These are phyloP conservation scores for Asterophora parasitica DNA, from an alignment of 768 basidiomycete species.

Conservation along the genomic window DNA sequence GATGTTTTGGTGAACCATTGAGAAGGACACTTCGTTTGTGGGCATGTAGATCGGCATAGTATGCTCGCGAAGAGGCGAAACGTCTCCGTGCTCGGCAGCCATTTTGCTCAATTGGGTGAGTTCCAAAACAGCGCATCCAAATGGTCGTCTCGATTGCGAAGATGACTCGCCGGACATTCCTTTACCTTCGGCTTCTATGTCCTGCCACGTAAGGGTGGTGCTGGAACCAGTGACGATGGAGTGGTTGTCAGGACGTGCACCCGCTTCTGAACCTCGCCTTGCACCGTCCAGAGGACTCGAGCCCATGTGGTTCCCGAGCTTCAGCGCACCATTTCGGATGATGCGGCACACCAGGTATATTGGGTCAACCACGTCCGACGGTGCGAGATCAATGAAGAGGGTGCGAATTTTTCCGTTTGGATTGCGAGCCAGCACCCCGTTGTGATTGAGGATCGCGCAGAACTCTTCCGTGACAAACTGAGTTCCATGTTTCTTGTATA, in stretches of 20 bases:
- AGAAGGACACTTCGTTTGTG: conserved; percentile 78
- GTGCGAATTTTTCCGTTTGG: conserved; percentile 75
- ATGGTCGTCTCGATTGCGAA: conserved; percentile 72
- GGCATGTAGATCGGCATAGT: conserved; percentile 87
- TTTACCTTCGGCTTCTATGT: conserved; percentile 16
- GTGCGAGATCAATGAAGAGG: conserved; percentile 85
- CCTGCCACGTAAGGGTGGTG: conserved; percentile 17
- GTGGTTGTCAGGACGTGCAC: conserved; percentile 29
- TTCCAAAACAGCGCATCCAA: conserved; percentile 94
- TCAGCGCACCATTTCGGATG: conserved; percentile 82
- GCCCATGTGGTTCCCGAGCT: conserved; percentile 56
- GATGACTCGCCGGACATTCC: conserved; percentile 27
- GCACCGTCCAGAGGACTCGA: conserved; percentile 41
- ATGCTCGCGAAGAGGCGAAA: conserved; percentile 66
- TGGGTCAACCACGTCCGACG: conserved; percentile 79
- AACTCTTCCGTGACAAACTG: conserved; percentile 95
- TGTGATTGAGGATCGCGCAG: conserved; percentile 84
- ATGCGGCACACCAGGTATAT: conserved; percentile 89
- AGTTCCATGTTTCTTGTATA: conserved; percentile 79
- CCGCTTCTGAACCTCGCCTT: conserved; percentile 53
- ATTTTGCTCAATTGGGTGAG: conserved; percentile 71
- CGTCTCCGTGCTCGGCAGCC: conserved; percentile 57
- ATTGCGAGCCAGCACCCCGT: conserved; percentile 81
- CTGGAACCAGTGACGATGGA: neutral
- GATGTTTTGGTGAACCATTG: conserved; percentile 94